phyloP scores from a whole-genome alignment of 208 protist species.

The Endotrypanum monterogeii region DNA sequence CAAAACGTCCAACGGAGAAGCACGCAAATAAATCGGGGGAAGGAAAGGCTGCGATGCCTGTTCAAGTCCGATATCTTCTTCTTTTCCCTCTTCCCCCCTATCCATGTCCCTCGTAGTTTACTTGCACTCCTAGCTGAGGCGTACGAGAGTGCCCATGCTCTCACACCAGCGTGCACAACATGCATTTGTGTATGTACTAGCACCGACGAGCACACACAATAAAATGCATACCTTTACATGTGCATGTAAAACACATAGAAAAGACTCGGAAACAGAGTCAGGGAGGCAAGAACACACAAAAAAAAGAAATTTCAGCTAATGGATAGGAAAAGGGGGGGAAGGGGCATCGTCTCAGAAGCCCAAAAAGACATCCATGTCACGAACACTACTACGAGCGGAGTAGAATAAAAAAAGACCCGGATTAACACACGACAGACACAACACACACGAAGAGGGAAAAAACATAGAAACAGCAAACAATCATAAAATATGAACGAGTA shows the following conservation, averaged over 20 bases:
- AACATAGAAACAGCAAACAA: background rate
- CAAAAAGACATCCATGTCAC: background rate
- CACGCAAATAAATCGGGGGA: too few species aligned
- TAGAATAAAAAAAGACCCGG: background rate
- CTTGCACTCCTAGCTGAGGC: too few species aligned
- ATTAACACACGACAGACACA: background rate
- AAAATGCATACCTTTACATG: too few species aligned
- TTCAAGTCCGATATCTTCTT: too few species aligned
- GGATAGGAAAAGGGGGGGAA: background rate
- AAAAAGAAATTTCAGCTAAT: background rate
- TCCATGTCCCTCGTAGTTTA: too few species aligned
- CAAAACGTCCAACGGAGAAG: too few species aligned
- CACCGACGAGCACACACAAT: background rate
- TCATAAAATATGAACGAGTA: background rate
- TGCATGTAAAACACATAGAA: too few species aligned
- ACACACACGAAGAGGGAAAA: background rate
- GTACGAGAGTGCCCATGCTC: too few species aligned
- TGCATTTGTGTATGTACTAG: too few species aligned
- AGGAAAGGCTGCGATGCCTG: too few species aligned
- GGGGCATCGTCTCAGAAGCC: background rate
- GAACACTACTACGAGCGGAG: conserved; percentile 3
- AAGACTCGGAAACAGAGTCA: background rate
- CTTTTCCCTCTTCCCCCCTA: too few species aligned
- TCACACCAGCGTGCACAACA: too few species aligned
- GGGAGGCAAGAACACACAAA: background rate